Percentiles rank a stretch among this genome's conserved stretches.
Conservation (phyloP, 2,329 filamentous ascomycete species). For the Tolypocladium pustulatum region DNA sequence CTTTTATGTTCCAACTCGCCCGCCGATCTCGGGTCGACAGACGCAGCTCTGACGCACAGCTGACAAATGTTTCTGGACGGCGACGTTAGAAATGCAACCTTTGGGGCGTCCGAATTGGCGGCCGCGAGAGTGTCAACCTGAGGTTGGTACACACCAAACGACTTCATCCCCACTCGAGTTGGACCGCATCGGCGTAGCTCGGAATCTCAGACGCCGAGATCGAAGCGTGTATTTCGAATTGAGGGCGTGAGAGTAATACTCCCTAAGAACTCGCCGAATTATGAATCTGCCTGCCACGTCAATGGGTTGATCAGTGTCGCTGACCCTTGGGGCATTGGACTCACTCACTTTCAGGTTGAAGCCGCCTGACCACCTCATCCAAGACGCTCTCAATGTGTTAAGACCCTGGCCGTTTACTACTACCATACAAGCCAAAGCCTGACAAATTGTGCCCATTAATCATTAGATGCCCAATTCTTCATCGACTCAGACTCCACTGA, state of each 20-base stretch:
- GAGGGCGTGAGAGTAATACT: neutral
- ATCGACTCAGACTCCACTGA: neutral
- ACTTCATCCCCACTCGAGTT: neutral
- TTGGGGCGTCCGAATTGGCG: no score
- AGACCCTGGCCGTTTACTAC: neutral
- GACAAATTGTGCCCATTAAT: no score
- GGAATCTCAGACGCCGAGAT: neutral
- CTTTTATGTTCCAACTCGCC: neutral
- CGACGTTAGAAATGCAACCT: neutral
- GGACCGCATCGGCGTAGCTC: neutral
- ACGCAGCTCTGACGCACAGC: neutral
- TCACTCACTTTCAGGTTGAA: neutral
- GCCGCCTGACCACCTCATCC: no score
- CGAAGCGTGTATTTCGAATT: neutral
- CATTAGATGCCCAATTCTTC: neutral
- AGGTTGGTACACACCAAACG: neutral
- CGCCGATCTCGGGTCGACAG: neutral
- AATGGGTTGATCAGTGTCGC: neutral
- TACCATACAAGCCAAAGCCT: neutral
- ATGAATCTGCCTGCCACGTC: neutral
- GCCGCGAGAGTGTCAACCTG: neutral
- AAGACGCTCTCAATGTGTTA: no score
- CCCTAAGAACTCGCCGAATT: neutral
- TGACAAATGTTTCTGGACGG: neutral
- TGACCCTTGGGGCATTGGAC: no score